A percentile compares a stretch with the other conserved stretches of the same genome.
Conservation (phyloP, 1,284 basidiomycete genomes). For the Leccinum variabile region DNA sequence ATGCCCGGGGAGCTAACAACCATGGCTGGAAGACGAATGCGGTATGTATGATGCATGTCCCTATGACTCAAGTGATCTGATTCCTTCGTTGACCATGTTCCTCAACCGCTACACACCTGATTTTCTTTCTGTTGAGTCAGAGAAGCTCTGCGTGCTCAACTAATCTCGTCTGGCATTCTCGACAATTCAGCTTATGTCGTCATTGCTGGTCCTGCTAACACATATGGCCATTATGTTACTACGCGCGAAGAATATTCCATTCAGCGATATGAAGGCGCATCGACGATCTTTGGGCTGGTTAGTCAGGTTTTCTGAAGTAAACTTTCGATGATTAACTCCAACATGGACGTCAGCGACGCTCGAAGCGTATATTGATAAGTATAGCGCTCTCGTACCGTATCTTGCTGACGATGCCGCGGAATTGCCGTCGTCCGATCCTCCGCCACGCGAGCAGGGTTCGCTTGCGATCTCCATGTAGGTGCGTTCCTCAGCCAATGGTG, state of each 20-base stretch:
- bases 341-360: conserved; percentile 52
- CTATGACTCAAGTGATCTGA: conserved; percentile 2
- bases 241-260: conserved; percentile 75
- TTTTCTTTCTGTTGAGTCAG: conserved; percentile 34
- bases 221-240: conserved; percentile 75
- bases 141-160: conserved; percentile 58
- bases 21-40: conserved; percentile 59
- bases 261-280: conserved; percentile 82
- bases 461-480: conserved; percentile 71
- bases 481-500: neutral
- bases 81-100: neutral
- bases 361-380: conserved; percentile 80
- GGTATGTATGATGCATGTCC: conserved; percentile 35
- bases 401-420: conserved; percentile 52
- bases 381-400: conserved; percentile 62
- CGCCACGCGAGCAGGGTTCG: conserved; percentile 65
- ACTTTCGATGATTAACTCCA: neutral
- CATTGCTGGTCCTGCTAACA: conserved; percentile 77
- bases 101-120: neutral
- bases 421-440: conserved; percentile 55
- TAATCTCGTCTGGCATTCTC: conserved; percentile 64
- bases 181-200: conserved; percentile 71
- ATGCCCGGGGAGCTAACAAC: conserved; percentile 72
- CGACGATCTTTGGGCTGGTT: conserved; percentile 79
- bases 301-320: conserved; percentile 28